Evolutionary conservation across 2,329 filamentous ascomycete genomes (phyloP), one percentile per base, ranked within the genome.

Genomic region (Penicillium sp.): DNA sequence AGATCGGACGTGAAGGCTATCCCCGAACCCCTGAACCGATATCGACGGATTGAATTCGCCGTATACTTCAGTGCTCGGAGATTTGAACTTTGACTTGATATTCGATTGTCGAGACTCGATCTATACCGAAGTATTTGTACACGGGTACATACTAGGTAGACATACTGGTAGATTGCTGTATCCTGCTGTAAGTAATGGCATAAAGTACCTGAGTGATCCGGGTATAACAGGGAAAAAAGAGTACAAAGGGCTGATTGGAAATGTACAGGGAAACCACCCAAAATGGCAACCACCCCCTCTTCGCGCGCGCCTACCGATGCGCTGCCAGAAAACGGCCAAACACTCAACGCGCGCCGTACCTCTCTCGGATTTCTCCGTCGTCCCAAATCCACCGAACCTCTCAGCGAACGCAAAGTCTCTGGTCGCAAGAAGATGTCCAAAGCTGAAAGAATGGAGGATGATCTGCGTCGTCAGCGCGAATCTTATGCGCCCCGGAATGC

Each of bases 351-450:
- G 6, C 73, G 75, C 57, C 72, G 74, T 50, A 71, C 76, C 35
- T 77, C 75, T 42, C 69, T 80, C 47, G 76, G 76, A 24, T 78
- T 87, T 63, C 76, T 86, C 52, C 78, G 82, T 68, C 80, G 84
- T 58, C 79, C 78, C 64, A 86, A 86, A 65, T 86, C 82, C 47
- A 78, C 78, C 50, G 82, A 87, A 51, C 68, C 64, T 55, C 66
- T 86, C 47, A 77, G 76, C 57, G 80, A 79, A 58, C 74, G 73
- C 54, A 75, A 74, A 67, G 38, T 59, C 13, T 69, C 65, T 16
- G 57, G 58, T 35, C 66, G 61, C 59, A 71, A 66, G 52, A 70
- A 64, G 56, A 65, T 66, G 58, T 55, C 62, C 42, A 69, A 69
- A 44, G 55, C 66, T 14, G 65, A 69, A 50, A 56, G 61, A 29